Base-by-base conservation (phyloP, 441 rosid genomes). In the Sinapis alba region DNA sequence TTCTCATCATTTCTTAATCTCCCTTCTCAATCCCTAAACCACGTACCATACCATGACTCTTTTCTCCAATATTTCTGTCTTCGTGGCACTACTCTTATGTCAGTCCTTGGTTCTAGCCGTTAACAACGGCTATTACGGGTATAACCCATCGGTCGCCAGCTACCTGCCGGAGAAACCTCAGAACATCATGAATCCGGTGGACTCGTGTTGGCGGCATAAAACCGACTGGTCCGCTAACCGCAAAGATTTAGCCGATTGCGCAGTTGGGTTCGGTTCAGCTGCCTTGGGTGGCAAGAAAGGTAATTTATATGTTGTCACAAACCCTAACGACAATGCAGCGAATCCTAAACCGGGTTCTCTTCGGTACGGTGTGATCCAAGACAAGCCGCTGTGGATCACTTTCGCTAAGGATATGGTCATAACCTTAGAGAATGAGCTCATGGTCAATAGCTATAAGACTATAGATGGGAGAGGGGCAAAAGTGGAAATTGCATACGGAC, bases 281-380 rank as follows among this genome's bases (percentile, higher is more conserved):
- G 80, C 90, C 6, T 15, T 77, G 1, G 96, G 96, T 1, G 97
- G 97, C 8, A 89, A 90, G 68, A 68, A 82, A 0, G 94, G 97
- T 10, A 30, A 69, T 6, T 51, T 86, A 9, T 90, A 92, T 34
- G 76, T 80, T 64, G 96, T 90, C 50, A 88, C 85, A 4, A 54
- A 68, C 71, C 69, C 85, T 7, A 24, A 18, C 5, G 91, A 87
- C 7, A 84, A 86, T 43, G 86, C 91, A 0, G 28, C 69, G 13
- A 78, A 83, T 70, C 93, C 91, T 5, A 75, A 76, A 78, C 85
- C 79, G 0, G 93, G 90, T 38, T 79, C 76, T 0, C 71, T 89
- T 4, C 78, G 90, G 7, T 87, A 83, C 9, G 90, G 91, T 3
- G 91, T 73, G 41, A 82, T 89, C 72, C 93, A 89, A 68, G 62